A percentile compares a stretch with the other conserved stretches of the same genome.
Evolutionary conservation across 441 rosid species (phyloP).

Genomic region (Eutrema salsugineum): DNA sequence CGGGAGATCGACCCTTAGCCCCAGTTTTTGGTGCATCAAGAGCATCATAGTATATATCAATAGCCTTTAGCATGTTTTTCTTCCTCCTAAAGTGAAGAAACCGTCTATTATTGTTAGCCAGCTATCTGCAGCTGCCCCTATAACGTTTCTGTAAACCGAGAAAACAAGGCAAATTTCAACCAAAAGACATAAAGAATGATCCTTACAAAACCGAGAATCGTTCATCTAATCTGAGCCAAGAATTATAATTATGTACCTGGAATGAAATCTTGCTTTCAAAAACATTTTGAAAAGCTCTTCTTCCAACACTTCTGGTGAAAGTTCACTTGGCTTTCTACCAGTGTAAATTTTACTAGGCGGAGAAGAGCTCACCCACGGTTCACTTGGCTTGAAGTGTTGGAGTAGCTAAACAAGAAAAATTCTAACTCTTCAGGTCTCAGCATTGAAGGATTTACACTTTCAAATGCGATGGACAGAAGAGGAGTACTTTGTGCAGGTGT

Average conservation of each 20-base stretch:
- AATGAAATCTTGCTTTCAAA: conserved; percentile 51
- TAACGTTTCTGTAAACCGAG: conserved; percentile 48
- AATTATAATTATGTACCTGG: conserved; percentile 37
- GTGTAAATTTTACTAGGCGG: conserved; percentile 6
- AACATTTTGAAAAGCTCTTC: conserved; percentile 52
- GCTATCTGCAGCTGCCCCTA: conserved; percentile 58
- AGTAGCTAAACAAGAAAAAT: conserved; percentile 43
- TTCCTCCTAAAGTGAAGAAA: conserved; percentile 39
- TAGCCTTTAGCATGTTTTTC: conserved; percentile 33
- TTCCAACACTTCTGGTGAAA: conserved; percentile 50
- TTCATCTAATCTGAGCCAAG: no score
- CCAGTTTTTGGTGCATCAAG: conserved; percentile 74
- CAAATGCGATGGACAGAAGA: neutral
- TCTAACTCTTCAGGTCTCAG: no score
- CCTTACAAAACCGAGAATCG: neutral
- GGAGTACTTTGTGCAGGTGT: conserved; percentile 58
- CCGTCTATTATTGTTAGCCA: conserved; percentile 77
- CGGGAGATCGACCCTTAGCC: conserved; percentile 58
- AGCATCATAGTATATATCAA: conserved; percentile 72
- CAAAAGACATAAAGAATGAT: neutral
- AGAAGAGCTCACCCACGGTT: conserved; percentile 51
- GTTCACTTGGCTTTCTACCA: conserved; percentile 35
- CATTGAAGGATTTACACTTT: neutral
- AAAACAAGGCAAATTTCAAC: neutral
- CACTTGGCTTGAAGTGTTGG: conserved; percentile 45